Conservation (phyloP, 805 yeast species). For the Yarrowia yakushimensis region DNA sequence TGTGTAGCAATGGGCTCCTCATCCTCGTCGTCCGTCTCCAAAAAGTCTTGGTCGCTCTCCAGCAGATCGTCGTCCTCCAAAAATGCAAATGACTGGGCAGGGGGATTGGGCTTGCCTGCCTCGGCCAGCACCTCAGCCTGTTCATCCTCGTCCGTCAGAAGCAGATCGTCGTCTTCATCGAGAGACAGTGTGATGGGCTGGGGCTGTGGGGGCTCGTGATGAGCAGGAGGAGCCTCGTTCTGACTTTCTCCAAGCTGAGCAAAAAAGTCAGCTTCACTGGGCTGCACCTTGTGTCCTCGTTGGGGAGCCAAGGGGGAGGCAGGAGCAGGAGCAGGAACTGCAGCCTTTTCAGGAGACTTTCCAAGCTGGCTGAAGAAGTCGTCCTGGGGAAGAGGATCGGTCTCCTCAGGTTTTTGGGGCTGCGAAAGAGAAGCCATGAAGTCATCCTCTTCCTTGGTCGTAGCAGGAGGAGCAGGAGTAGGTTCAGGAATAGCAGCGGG, state of each 20-base stretch:
- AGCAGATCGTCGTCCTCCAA: constrained; percentile 20
- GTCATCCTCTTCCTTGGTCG: constrained; percentile 1
- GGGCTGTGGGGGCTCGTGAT: not conserved
- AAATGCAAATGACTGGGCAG: constrained; percentile 1
- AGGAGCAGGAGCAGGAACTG: not conserved
- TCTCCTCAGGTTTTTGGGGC: constrained; percentile 18
- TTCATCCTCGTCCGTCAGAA: constrained; percentile 33
- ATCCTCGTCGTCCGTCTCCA: constrained; percentile 17
- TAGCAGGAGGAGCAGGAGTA: constrained; percentile 3
- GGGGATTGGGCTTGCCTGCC: constrained; percentile 16
- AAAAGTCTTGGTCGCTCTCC: constrained; percentile 17
- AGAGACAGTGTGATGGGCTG: constrained; percentile 29
- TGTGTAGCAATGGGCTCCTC: not conserved
- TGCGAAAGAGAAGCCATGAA: constrained; percentile 6
- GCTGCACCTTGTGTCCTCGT: constrained; percentile 1
- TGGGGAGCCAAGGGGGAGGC: not conserved
- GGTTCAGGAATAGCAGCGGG: not conserved
- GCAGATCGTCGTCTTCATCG: constrained; percentile 36
- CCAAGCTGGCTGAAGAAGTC: constrained; percentile 16
- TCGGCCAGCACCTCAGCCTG: not conserved
- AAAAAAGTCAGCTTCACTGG: not conserved
- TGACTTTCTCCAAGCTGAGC: not conserved
- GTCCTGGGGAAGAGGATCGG: constrained; percentile 1
- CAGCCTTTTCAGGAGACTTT: not conserved
- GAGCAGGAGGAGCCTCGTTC: not conserved